Evolutionary conservation across 768 basidiomycete species (phyloP).

Genomic region (Mycena polygramma): DNA sequence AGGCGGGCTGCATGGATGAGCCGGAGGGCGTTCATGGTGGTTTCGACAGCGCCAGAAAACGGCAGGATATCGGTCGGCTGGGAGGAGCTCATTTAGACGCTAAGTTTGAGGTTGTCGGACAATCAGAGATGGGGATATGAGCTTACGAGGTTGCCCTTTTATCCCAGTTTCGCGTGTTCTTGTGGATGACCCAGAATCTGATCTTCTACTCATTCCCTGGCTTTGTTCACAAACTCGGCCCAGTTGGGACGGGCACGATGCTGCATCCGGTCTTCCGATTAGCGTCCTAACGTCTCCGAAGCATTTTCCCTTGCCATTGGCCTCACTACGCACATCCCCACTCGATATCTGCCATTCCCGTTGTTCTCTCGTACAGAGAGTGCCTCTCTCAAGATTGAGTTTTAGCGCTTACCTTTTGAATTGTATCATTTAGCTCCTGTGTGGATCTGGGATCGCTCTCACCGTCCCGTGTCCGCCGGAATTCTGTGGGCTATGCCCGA

Average conservation of each 20-base stretch:
- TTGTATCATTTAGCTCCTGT: constrained; percentile 26
- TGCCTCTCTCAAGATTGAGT: constrained; percentile 31
- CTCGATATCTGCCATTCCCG: constrained; percentile 23
- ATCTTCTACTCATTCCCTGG: constrained; percentile 45
- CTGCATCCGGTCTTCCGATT: constrained; percentile 54
- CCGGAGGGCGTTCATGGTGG: constrained; percentile 84
- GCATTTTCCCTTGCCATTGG: constrained; percentile 50
- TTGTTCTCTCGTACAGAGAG: constrained; percentile 33
- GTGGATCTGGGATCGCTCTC: constrained; percentile 35
- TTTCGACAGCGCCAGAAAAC: constrained; percentile 85
- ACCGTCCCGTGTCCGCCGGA: constrained; percentile 34
- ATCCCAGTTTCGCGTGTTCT: constrained; percentile 53
- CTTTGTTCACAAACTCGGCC: constrained; percentile 53
- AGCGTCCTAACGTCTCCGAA: constrained; percentile 56
- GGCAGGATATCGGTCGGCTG: constrained; percentile 67
- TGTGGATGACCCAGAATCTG: constrained; percentile 39
- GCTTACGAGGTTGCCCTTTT: constrained; percentile 60
- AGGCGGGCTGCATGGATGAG: constrained; percentile 87
- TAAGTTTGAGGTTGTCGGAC: constrained; percentile 72
- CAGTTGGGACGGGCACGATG: constrained; percentile 46
- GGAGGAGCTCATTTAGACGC: constrained; percentile 57
- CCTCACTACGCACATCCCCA: constrained; percentile 45
- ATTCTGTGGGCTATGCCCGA: constrained; percentile 31
- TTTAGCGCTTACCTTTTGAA: constrained; percentile 35
- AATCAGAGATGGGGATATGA: constrained; percentile 62